A percentile compares a stretch with the other conserved stretches of the same genome.
Conservation (phyloP, 2,329 filamentous ascomycete genomes). For the Neocatenulostroma microsporum region DNA sequence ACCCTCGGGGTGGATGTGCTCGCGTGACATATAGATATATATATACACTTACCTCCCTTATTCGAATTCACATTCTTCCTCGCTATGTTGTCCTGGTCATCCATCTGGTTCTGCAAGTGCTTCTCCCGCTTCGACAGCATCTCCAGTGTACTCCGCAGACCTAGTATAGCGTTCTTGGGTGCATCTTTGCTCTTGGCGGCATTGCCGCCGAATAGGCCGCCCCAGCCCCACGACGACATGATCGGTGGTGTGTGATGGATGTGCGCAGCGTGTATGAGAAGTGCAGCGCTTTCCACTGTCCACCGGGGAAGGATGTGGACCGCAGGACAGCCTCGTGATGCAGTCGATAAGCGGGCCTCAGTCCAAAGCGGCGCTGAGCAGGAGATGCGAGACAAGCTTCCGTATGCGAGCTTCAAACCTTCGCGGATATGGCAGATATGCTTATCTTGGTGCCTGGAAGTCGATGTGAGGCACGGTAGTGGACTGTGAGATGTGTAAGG, state of each 20-base stretch:
- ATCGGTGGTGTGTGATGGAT: background rate
- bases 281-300: no score
- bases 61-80: slow-evolving; percentile 82
- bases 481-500: background rate
- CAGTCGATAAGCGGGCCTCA: no score
- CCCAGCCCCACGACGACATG: slow-evolving; percentile 41
- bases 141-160: slow-evolving; percentile 78
- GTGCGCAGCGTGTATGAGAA: no score
- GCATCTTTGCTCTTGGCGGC: slow-evolving; percentile 84
- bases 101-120: slow-evolving; percentile 84
- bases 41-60: slow-evolving; percentile 69
- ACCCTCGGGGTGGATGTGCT: no score
- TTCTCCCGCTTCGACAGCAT: slow-evolving; percentile 97
- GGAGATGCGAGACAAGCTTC: background rate
- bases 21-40: slow-evolving; percentile 4
- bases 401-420: background rate
- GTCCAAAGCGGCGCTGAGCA: background rate
- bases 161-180: slow-evolving; percentile 93
- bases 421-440: background rate
- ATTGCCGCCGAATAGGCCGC: slow-evolving; percentile 66
- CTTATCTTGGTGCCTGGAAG: slow-evolving; percentile 2
- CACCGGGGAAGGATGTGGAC: background rate
- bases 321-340: no score
- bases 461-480: background rate
- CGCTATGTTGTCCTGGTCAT: slow-evolving; percentile 81